Evolutionary conservation across 2,329 filamentous ascomycete species (phyloP).

Genomic region (Cladosporium sp.): DNA sequence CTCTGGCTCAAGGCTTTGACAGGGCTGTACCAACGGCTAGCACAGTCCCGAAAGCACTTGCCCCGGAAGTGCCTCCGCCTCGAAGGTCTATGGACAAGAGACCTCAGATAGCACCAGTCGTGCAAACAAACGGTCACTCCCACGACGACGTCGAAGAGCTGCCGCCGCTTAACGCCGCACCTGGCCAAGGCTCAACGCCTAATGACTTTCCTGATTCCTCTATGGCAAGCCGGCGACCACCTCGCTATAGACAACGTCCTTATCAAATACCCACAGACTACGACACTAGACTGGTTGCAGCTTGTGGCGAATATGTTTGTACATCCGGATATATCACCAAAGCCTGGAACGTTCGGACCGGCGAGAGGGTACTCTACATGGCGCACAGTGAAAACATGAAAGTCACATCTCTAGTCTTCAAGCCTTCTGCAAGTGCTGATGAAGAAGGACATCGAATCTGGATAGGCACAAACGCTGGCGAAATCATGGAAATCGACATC

Average conservation of each 20-base stretch:
- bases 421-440: constrained; percentile 69
- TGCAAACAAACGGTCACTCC: constrained; percentile 35
- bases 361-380: constrained; percentile 74
- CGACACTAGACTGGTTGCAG: constrained; percentile 78
- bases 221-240: constrained; percentile 77
- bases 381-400: constrained; percentile 81
- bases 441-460: constrained; percentile 79
- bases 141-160: constrained; percentile 41
- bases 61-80: constrained; percentile 32
- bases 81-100: constrained; percentile 27
- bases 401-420: constrained; percentile 77
- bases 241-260: constrained; percentile 66
- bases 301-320: constrained; percentile 82
- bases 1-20: constrained; percentile 26
- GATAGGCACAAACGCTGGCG: constrained; percentile 84
- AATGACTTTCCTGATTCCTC: constrained; percentile 74
- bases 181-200: constrained; percentile 2
- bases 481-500: constrained; percentile 85
- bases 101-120: constrained; percentile 19
- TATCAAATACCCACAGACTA: constrained; percentile 78
- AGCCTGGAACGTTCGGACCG: constrained; percentile 80
- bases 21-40: constrained; percentile 8
- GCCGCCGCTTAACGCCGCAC: constrained; percentile 6
- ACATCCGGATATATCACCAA: constrained; percentile 82
- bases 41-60: constrained; percentile 14